Base-by-base conservation (phyloP, 129 eudicot genomes). In the Silybum marianum region DNA sequence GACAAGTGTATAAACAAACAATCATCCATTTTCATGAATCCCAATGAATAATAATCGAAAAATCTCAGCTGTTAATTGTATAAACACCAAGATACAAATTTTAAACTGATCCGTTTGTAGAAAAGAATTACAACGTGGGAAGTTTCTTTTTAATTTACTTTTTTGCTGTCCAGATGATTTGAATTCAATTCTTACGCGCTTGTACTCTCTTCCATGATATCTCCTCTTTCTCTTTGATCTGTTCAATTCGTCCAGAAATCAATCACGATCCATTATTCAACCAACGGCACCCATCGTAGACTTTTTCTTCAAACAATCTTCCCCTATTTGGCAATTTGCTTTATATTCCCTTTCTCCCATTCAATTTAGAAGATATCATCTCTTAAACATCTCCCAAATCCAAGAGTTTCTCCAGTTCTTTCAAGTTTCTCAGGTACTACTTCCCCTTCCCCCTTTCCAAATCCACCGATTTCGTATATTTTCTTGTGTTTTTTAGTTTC, bases 111-210 rank as follows among this genome's bases (percentile, higher is more conserved):
- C 30, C 30, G 30, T 26, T 26, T 28, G n/a, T 28, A 28, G 1
- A 28, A 28, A 28, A 28, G 30, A 28, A 28, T 28, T 28, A 28
- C 30, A 28, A 28, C 30, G 30, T 32, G 40, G 40, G 58, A 46
- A 46, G 58, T 46, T 48, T 48, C 60, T 11, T 44, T 40, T 14
- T 14, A 13, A 48, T 48, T 10, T 48, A n/a, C 51, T 6, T 3
- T 74, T 3, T 51, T 54, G 36, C 7, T 75, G 44, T 75, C 69
- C 9, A 67, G 67, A 67, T 60, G 3, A 18, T 65, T 65, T 39
- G 76, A 82, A 75, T 69, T 82, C 77, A 76, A 82, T 16, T 36
- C 77, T 38, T 76, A 82, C 86, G 86, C 86, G 86, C 74, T 83
- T 83, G 11, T 18, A 70, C 74, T 34, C 2, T 34, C 81, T 78